phyloP scores from a whole-genome alignment of 2,329 filamentous ascomycete species.

The Polychaeton citri region DNA sequence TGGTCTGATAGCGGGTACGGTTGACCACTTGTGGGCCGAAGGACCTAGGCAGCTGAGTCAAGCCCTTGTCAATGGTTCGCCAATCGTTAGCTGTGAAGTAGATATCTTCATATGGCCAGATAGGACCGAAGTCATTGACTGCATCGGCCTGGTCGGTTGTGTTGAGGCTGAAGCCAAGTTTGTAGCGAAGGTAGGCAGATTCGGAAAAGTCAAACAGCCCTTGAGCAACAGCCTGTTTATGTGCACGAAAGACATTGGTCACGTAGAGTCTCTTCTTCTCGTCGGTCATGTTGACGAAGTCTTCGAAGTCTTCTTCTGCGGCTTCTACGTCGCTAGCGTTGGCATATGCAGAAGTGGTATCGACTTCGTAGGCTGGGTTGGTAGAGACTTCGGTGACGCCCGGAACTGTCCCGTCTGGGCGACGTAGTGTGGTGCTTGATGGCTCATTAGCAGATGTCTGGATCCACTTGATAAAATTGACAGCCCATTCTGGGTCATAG shows the following conservation, averaged over 20 bases:
- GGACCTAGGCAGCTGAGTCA: conserved; percentile 46
- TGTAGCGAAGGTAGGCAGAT: conserved; percentile 48
- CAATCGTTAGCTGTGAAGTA: conserved; percentile 49
- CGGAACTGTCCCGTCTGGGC: conserved; percentile 40
- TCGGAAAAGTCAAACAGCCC: conserved; percentile 54
- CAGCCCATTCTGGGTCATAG: conserved; percentile 32
- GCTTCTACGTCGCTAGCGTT: no score
- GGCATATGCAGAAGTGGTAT: no score
- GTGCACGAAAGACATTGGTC: conserved; percentile 37
- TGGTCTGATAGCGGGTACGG: conserved; percentile 42
- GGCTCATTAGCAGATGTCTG: conserved; percentile 44
- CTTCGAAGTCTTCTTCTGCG: conserved; percentile 27
- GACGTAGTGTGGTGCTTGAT: conserved; percentile 32
- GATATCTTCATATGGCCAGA: conserved; percentile 40
- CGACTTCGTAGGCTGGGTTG: conserved; percentile 27
- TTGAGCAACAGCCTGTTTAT: conserved; percentile 39
- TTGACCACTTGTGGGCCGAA: conserved; percentile 50
- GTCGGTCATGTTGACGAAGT: conserved; percentile 15
- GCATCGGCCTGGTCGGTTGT: conserved; percentile 42
- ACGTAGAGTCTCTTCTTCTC: conserved; percentile 22
- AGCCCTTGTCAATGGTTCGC: conserved; percentile 51
- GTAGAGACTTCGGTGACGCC: conserved; percentile 35
- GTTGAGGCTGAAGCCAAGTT: no score
- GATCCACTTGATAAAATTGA: conserved; percentile 52
- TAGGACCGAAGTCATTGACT: conserved; percentile 35